Conservation (phyloP, 2,329 filamentous ascomycete species). For the Ophiostoma sp. region DNA sequence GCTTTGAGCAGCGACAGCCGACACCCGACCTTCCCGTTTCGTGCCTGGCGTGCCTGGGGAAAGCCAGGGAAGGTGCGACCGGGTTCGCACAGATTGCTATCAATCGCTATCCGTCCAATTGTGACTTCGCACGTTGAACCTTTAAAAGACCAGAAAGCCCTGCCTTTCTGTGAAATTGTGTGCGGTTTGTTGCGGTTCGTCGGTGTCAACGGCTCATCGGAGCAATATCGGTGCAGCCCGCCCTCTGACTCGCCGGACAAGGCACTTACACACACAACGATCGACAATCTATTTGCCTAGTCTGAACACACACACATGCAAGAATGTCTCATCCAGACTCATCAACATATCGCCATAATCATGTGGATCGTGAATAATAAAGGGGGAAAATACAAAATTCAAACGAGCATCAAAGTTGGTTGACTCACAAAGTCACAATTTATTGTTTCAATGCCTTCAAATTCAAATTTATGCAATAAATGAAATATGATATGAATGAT, state of each 20-base stretch:
- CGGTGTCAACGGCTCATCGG: background rate
- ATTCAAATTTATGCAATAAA: background rate
- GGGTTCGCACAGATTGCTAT: background rate
- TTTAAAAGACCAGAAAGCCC: background rate
- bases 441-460: background rate
- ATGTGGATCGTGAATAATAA: background rate
- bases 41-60: background rate
- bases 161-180: too few relatives aligned
- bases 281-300: background rate
- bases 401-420: background rate
- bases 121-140: background rate
- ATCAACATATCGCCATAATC: background rate
- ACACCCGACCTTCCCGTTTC: conserved; percentile 8
- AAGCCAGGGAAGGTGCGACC: background rate
- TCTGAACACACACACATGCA: background rate
- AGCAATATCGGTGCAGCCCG: background rate
- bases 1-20: background rate
- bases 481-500: background rate
- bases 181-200: background rate
- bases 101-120: background rate
- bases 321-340: background rate
- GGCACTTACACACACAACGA: background rate
- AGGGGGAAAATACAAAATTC: background rate
- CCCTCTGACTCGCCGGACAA: background rate
- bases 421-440: background rate